phyloP scores from a whole-genome alignment of 257 asterid genomes.

The Solanum sejunctum region DNA sequence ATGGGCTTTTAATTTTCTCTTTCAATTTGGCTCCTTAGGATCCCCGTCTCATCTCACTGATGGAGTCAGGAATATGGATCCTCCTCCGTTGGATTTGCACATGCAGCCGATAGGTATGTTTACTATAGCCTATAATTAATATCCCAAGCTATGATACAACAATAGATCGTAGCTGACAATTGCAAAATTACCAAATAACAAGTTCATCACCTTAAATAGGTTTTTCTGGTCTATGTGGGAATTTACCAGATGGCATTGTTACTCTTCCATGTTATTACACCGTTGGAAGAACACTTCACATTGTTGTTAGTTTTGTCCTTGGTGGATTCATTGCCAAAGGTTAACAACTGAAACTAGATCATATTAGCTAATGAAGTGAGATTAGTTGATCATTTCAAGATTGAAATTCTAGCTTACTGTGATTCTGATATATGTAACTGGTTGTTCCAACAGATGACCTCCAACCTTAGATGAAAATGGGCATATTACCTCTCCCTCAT shows the following conservation, averaged over 20 bases:
- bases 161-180: background rate
- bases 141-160: background rate
- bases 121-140: background rate
- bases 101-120: slow-evolving; percentile 43
- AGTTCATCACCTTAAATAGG: slow-evolving; percentile 13
- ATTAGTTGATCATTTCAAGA: background rate
- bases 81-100: slow-evolving; percentile 63
- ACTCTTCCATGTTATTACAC: slow-evolving; percentile 59
- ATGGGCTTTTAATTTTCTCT: slow-evolving; percentile 48
- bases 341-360: slow-evolving; percentile 3
- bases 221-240: slow-evolving; percentile 58
- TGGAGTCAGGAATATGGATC: slow-evolving; percentile 62
- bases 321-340: slow-evolving; percentile 75
- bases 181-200: background rate
- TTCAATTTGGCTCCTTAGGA: slow-evolving; percentile 61
- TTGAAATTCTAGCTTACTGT: background rate
- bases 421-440: background rate
- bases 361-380: background rate
- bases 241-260: slow-evolving; percentile 64
- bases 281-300: slow-evolving; percentile 52
- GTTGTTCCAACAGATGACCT: slow-evolving; percentile 40
- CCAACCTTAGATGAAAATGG: slow-evolving; percentile 72
- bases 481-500: slow-evolving; percentile 56
- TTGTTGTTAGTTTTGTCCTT: slow-evolving; percentile 43
- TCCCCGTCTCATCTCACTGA: slow-evolving; percentile 32